Conservation (phyloP, 2,329 filamentous ascomycete species). For the Claviceps spartinae region DNA sequence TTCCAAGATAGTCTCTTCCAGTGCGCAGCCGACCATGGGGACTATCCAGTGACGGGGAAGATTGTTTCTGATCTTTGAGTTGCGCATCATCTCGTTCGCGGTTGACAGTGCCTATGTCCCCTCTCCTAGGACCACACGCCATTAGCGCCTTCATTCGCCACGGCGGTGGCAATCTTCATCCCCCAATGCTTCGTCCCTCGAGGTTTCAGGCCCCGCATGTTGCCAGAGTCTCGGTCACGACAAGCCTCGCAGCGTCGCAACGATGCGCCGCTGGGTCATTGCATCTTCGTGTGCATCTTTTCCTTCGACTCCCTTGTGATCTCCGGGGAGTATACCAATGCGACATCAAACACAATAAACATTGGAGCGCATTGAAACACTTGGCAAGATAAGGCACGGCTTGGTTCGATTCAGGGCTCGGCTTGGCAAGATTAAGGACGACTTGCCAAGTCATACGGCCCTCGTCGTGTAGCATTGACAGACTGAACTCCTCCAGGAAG, state of each 20-base stretch:
- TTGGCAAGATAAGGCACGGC: conserved; percentile 10
- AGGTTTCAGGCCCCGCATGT: conserved; percentile 19
- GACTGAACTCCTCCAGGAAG: neutral
- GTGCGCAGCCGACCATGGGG: conserved; percentile 1
- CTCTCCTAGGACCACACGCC: conserved; percentile 39
- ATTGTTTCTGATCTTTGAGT: neutral
- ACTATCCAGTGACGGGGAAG: too few species aligned
- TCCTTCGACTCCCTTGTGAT: conserved; percentile 43
- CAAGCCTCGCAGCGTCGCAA: neutral
- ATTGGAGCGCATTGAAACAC: conserved; percentile 21
- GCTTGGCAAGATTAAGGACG: neutral
- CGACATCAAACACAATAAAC: conserved; percentile 26
- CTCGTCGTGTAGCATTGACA: conserved; percentile 13
- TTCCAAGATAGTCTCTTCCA: neutral
- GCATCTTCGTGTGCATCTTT: conserved; percentile 43
- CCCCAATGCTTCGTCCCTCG: conserved; percentile 23
- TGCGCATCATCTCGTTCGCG: neutral
- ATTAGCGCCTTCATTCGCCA: conserved; percentile 42
- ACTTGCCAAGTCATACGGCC: conserved; percentile 12
- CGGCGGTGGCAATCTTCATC: conserved; percentile 36
- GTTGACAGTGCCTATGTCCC: conserved; percentile 36
- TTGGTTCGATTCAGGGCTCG: too few species aligned
- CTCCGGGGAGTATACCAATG: conserved; percentile 31
- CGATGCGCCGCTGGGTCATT: conserved; percentile 21
- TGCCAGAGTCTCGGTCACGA: conserved; percentile 9